phyloP scores from a whole-genome alignment of 371 early-diverging fungal genomes.

The Apophysomyces trapeziformis region DNA sequence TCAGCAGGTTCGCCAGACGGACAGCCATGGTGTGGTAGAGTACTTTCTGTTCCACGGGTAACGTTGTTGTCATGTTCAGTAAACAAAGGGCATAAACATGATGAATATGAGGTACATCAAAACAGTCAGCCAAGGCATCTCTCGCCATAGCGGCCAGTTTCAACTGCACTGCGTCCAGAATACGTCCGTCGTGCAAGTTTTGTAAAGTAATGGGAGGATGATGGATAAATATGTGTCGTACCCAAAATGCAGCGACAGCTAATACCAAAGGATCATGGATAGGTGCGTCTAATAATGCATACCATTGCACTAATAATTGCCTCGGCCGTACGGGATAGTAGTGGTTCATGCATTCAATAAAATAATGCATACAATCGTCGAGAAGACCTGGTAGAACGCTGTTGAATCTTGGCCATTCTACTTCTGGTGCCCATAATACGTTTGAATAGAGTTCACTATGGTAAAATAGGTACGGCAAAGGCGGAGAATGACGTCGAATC shows the following conservation, averaged over 20 bases:
- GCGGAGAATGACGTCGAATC: slow-evolving; percentile 1
- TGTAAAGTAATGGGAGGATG: slow-evolving; percentile 21
- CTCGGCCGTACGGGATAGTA: slow-evolving; percentile 37
- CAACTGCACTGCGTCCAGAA: slow-evolving; percentile 31
- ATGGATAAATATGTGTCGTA: slow-evolving; percentile 35
- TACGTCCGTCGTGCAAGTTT: slow-evolving; percentile 18
- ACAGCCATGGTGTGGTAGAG: slow-evolving; percentile 35
- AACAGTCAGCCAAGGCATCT: slow-evolving; percentile 32
- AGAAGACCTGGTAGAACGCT: slow-evolving; percentile 18
- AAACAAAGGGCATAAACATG: slow-evolving; percentile 30
- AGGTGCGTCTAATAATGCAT: slow-evolving; percentile 20
- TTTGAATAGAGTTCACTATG: slow-evolving; percentile 36
- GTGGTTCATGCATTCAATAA: slow-evolving; percentile 36
- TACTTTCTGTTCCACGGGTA: slow-evolving; percentile 30
- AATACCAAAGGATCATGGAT: slow-evolving; percentile 26
- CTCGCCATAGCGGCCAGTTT: slow-evolving; percentile 27
- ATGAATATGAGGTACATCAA: slow-evolving; percentile 33
- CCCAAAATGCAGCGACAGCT: slow-evolving; percentile 32
- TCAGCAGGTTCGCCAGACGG: slow-evolving; percentile 27
- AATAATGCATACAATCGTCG: slow-evolving; percentile 29
- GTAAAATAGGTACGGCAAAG: slow-evolving; percentile 28
- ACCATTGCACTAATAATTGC: slow-evolving; percentile 25
- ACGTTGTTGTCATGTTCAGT: slow-evolving; percentile 28
- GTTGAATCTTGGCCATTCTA: slow-evolving; percentile 23
- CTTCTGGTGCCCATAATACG: slow-evolving; percentile 1